Evolutionary conservation across 257 asterid genomes (phyloP).

Genomic region (Eucommia ulmoides): DNA sequence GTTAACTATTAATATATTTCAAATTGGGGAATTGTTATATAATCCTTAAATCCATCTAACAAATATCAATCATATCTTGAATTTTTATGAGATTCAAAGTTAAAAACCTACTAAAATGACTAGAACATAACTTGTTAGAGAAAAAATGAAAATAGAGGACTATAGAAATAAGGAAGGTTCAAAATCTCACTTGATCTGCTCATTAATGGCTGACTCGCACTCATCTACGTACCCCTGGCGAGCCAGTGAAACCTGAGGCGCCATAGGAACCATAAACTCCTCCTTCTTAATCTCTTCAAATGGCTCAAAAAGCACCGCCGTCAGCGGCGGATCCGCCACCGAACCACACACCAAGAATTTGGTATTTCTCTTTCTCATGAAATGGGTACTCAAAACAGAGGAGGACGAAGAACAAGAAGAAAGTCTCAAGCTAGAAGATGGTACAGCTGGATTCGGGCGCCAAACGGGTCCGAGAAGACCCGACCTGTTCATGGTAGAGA

Average conservation of each 20-base stretch:
- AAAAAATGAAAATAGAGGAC: too few relatives aligned
- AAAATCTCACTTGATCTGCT: constrained; percentile 72
- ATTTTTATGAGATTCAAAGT: too few relatives aligned
- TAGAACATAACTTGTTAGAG: too few relatives aligned
- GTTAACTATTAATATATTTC: too few relatives aligned
- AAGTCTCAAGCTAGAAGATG: not conserved
- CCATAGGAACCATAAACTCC: constrained; percentile 35
- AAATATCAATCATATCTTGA: too few relatives aligned
- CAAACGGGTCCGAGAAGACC: constrained; percentile 15
- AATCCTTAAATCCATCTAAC: too few relatives aligned
- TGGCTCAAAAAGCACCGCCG: constrained; percentile 76
- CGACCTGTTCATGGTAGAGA: constrained; percentile 12
- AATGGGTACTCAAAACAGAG: constrained; percentile 12
- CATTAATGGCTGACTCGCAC: constrained; percentile 66
- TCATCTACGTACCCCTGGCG: constrained; percentile 44
- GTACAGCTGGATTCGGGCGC: too few relatives aligned
- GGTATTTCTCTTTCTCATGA: constrained; percentile 19
- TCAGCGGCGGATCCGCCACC: constrained; percentile 20
- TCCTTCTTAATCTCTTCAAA: constrained; percentile 75
- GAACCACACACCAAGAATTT: constrained; percentile 23
- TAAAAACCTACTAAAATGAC: too few relatives aligned
- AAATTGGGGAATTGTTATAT: too few relatives aligned
- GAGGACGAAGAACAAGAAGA: constrained; percentile 9
- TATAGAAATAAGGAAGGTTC: not conserved
- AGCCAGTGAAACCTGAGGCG: constrained; percentile 51